These are phyloP conservation scores for Chaetomiaceae sp. DNA, from an alignment of 2,329 filamentous ascomycete species.

Conservation along the genomic window DNA sequence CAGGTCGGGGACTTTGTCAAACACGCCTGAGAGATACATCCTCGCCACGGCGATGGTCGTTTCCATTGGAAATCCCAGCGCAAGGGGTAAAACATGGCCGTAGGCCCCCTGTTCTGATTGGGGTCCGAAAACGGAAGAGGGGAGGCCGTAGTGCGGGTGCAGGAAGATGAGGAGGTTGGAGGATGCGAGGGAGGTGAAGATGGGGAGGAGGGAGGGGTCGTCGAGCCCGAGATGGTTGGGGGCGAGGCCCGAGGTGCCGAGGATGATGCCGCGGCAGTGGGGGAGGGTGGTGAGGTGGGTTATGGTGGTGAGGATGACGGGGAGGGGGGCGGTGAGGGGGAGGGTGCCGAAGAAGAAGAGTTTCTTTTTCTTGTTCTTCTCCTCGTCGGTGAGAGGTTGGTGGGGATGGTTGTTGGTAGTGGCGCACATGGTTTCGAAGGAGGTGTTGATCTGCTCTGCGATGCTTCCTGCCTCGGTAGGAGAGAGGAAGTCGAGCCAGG, in stretches of 20 bases:
- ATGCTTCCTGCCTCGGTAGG: constrained; percentile 56
- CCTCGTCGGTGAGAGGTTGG: constrained; percentile 46
- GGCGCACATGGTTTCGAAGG: constrained; percentile 69
- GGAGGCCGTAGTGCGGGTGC: constrained; percentile 89
- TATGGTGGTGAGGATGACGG: constrained; percentile 49
- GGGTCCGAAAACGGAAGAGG: constrained; percentile 72
- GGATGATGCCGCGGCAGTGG: constrained; percentile 77
- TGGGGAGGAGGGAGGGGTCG: constrained; percentile 65
- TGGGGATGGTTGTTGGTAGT: constrained; percentile 21
- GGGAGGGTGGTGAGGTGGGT: constrained; percentile 53
- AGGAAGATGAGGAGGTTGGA: constrained; percentile 69
- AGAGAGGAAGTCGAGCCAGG: constrained; percentile 83
- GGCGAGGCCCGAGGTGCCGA: constrained; percentile 79
- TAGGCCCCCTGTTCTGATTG: constrained; percentile 59
- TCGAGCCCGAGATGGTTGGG: constrained; percentile 78
- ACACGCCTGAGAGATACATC: constrained; percentile 84
- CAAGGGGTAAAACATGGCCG: constrained; percentile 81
- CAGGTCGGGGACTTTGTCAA: constrained; percentile 67
- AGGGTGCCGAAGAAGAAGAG: constrained; percentile 73
- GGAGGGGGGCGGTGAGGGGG: constrained; percentile 66
- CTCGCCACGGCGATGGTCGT: constrained; percentile 85
- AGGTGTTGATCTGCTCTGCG: constrained; percentile 68
- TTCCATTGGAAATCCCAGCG: constrained; percentile 85
- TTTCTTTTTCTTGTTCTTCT: constrained; percentile 49
- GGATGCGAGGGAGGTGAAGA: constrained; percentile 66